phyloP scores from a whole-genome alignment of 2,329 filamentous ascomycete species.

The Microdochium paspali region DNA sequence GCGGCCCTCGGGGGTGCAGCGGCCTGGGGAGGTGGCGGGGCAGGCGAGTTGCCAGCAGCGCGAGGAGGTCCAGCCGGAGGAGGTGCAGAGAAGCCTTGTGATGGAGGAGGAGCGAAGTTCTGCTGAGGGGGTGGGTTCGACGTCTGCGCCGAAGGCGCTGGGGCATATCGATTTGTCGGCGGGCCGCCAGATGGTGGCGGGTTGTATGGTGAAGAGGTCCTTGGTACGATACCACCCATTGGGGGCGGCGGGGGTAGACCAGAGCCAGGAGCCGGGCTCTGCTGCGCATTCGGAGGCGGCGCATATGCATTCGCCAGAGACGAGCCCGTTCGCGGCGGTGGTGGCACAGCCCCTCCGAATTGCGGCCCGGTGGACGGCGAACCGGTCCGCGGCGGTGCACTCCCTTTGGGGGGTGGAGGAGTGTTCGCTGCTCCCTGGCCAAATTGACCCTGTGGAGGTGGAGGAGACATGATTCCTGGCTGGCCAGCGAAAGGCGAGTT shows the following conservation, averaged over 20 bases:
- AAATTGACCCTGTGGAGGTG: slow-evolving; percentile 48
- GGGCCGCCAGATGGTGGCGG: slow-evolving; percentile 62
- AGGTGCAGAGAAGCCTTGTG: slow-evolving; percentile 29
- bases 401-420: slow-evolving; percentile 74
- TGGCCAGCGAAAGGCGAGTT: slow-evolving; percentile 69
- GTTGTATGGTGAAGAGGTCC: slow-evolving; percentile 80
- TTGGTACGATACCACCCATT: slow-evolving; percentile 43
- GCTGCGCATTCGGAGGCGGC: slow-evolving; percentile 40
- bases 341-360: slow-evolving; percentile 36
- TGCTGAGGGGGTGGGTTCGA: slow-evolving; percentile 32
- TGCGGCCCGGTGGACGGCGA: slow-evolving; percentile 42
- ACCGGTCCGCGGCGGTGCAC: slow-evolving; percentile 57
- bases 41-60: slow-evolving; percentile 20
- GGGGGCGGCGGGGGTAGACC: slow-evolving; percentile 33
- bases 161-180: slow-evolving; percentile 69
- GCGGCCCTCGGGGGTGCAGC: slow-evolving; percentile 37
- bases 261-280: slow-evolving; percentile 14
- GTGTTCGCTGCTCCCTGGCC: slow-evolving; percentile 58
- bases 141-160: slow-evolving; percentile 48
- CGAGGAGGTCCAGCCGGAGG: slow-evolving; percentile 20
- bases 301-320: slow-evolving; percentile 55
- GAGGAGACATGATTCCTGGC: slow-evolving; percentile 45
- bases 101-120: slow-evolving; percentile 28
- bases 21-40: slow-evolving; percentile 37
- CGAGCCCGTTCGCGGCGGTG: slow-evolving; percentile 41